Evolutionary conservation across 1,284 basidiomycete species (phyloP), one percentile per base, ranked within the genome.

Genomic region (Blastosporella zonata): DNA sequence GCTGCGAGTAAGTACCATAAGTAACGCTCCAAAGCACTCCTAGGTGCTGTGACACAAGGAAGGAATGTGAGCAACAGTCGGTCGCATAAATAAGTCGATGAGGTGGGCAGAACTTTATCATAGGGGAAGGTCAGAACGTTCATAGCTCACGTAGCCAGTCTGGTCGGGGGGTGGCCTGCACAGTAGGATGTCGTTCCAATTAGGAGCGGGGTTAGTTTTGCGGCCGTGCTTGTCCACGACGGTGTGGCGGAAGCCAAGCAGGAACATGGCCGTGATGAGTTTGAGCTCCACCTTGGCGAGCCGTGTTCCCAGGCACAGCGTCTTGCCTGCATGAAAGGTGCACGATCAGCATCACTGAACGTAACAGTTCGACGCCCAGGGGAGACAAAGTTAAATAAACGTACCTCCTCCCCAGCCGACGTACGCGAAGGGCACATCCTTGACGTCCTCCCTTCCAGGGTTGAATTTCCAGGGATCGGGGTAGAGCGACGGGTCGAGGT

Each of bases 331-430:
- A 21, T 45, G 48, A 40, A 51, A 59, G 22, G 53, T 4, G 28
- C 52, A 43, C 48, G 43, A 55, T 55, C 22, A 55, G 46, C 46
- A 22, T 18, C 34, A n/a, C n/a, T n/a, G n/a, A 49, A 49, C 38
- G 43, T 50, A 45, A 50, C 20, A 38, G 21, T 43, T 36, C 33
- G 29, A 31, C 46, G 17, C 46, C 48, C 37, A 39, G 43, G 48
- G 43, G 29, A 13, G 43, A 59, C 47, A 53, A 58, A 51, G 42
- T 50, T 52, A 51, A 53, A 52, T 47, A 37, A 46, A 70, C 79
- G 61, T 62, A 87, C 85, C 85, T 68, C 78, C 84, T 49, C 87
- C 85, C 84, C 84, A 88, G 31, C 85, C 86, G 43, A 88, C 72
- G 61, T 84, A 88, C 52, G 73, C 68, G 63, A 79, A 79, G 51